These are phyloP conservation scores for Puccinia horiana DNA, from an alignment of 1,284 basidiomycete genomes.

Conservation along the genomic window DNA sequence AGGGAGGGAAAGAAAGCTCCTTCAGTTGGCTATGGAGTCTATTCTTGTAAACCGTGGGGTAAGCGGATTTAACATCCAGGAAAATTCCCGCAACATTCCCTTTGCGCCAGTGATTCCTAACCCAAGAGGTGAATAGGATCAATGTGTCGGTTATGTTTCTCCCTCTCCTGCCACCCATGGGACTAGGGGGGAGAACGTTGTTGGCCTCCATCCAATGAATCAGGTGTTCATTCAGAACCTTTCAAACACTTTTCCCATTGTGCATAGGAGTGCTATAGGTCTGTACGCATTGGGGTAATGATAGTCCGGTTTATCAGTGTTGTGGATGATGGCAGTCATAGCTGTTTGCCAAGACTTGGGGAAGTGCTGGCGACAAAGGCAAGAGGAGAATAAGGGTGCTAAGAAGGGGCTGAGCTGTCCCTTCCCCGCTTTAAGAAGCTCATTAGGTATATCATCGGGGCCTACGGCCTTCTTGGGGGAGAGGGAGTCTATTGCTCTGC, in stretches of 20 bases:
- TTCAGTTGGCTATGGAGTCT: neutral
- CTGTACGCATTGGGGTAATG: neutral
- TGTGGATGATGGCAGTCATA: conserved; percentile 16
- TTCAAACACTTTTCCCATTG: conserved; percentile 24
- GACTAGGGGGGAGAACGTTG: neutral
- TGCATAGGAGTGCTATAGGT: conserved; percentile 20
- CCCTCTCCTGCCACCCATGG: neutral
- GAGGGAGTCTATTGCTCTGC: neutral
- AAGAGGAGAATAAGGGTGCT: neutral
- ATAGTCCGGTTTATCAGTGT: conserved; percentile 20
- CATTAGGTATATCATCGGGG: neutral
- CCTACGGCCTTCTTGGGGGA: conserved; percentile 21
- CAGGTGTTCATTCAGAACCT: conserved; percentile 7
- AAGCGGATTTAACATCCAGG: conserved; percentile 40
- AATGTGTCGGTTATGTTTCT: conserved; percentile 6
- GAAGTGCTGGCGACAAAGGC: neutral
- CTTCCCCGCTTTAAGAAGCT: neutral
- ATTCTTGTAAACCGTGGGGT: neutral
- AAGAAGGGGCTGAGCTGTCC: neutral
- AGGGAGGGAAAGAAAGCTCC: neutral
- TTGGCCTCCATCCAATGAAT: neutral
- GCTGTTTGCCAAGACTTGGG: conserved; percentile 15
- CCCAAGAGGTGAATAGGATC: neutral
- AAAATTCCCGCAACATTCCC: neutral
- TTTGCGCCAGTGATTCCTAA: neutral